Conservation (phyloP, 306 rosid genomes). For the Cucurbita argyrosperma region DNA sequence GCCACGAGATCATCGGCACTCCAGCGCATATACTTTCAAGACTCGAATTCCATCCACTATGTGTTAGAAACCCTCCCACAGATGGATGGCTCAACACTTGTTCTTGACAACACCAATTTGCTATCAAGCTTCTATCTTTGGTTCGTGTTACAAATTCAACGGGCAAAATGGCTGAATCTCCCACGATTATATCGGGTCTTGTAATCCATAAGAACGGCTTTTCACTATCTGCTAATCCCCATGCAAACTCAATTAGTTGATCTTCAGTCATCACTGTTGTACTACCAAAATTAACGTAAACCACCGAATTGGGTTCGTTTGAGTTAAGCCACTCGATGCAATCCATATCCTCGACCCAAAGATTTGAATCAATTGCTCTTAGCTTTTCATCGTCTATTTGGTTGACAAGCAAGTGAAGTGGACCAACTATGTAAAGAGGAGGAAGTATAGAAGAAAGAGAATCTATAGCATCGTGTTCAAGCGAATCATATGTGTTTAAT, state of each 20-base stretch:
- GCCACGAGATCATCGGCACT: background rate
- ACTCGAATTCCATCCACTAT: background rate
- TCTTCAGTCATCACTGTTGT: slow-evolving; percentile 19
- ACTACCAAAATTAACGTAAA: slow-evolving; percentile 10
- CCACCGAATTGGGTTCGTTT: slow-evolving; percentile 9
- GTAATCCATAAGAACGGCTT: slow-evolving; percentile 31
- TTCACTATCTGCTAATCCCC: slow-evolving; percentile 29
- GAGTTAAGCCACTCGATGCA: slow-evolving; percentile 36
- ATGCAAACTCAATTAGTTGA: slow-evolving; percentile 32
- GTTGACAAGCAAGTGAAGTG: background rate
- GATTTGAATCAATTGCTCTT: slow-evolving; percentile 15
- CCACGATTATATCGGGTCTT: slow-evolving; percentile 31
- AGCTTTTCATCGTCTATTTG: background rate
- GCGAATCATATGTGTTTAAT: background rate
- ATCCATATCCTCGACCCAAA: slow-evolving; percentile 31
- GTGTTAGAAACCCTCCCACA: background rate
- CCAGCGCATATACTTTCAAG: background rate
- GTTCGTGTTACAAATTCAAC: background rate
- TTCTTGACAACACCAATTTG: background rate
- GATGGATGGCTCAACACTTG: background rate
- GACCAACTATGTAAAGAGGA: background rate
- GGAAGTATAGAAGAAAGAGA: background rate
- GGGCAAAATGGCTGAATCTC: slow-evolving; percentile 13
- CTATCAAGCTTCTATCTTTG: background rate
- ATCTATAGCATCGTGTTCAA: background rate